Conservation (phyloP, 371 early-diverging fungal genomes). For the Apophysomyces trapeziformis region DNA sequence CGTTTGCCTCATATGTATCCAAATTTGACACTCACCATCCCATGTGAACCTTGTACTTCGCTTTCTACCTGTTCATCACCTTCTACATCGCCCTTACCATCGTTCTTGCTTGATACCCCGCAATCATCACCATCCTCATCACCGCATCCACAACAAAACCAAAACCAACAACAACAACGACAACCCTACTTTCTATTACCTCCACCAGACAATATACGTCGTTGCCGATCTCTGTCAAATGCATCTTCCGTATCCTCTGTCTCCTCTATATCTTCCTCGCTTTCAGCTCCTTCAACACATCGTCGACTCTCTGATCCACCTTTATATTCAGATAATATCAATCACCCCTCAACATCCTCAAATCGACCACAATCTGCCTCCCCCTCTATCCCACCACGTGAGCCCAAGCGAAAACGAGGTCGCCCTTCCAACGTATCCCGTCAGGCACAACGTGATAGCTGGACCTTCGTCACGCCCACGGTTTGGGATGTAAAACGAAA, state of each 20-base stretch:
- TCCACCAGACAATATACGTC: constrained; percentile 22
- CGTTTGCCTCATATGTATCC: constrained; percentile 16
- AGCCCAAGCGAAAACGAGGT: constrained; percentile 43
- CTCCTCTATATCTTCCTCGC: constrained; percentile 20
- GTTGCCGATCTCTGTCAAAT: constrained; percentile 38
- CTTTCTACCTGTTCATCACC: constrained; percentile 18
- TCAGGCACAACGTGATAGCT: constrained; percentile 29
- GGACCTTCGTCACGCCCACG: constrained; percentile 40
- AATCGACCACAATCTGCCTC: constrained; percentile 19
- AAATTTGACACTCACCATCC: constrained; percentile 20
- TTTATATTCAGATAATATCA: constrained; percentile 27
- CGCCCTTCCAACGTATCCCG: constrained; percentile 46
- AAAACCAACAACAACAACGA: neutral
- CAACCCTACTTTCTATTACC: constrained; percentile 22
- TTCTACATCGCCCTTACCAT: constrained; percentile 19
- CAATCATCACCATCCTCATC: constrained; percentile 24
- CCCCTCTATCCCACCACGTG: constrained; percentile 20
- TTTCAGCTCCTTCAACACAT: constrained; percentile 16
- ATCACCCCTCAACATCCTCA: constrained; percentile 21
- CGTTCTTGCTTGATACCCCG: constrained; percentile 22
- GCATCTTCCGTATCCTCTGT: constrained; percentile 26
- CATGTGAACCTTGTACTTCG: constrained; percentile 14
- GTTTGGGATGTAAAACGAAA: constrained; percentile 37
- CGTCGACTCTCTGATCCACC: constrained; percentile 34
- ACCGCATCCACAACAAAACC: constrained; percentile 1